Base-by-base conservation (phyloP, 345 rosid species). In the Salix dunnii region DNA sequence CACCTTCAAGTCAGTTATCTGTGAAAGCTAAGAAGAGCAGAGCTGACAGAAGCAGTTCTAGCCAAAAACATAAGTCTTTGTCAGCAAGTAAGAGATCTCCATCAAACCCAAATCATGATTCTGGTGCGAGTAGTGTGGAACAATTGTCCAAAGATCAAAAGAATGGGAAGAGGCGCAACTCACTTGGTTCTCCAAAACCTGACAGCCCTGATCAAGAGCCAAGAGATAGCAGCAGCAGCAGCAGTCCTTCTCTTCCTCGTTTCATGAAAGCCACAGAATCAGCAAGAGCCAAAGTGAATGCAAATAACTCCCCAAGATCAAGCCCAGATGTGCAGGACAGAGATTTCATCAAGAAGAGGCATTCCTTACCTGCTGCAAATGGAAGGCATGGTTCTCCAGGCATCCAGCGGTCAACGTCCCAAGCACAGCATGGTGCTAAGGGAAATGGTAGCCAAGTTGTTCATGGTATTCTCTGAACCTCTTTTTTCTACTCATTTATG, bases 241-340 rank as follows among this genome's bases (percentile, higher is more conserved):
- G 74, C 38, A 36, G 43, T 0, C 14, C 14, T 83, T 86, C 97
- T 70, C 64, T 94, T 74, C 99, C 98, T n/a, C 94, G 78, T 67
- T 96, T 96, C 91, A 96, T 96, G 99, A 98, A 89, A 85, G 97
- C 87, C 66, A 94, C 99, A 14, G 86, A 94, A 85, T 96, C 99
- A 30, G 99, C 97, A 14, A 91, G 83, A 87, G 97, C 97, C 35
- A 96, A 96, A 90, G 61, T 93, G 73, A 83, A 86, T 63, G 89
- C 92, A 21, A 92, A 85, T 75, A 96, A 78, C 86, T 92, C 97
- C 5, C 99, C 99, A 25, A 89, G 97, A 79, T 94, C 97, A 72
- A 94, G 98, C 82, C 98, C 99, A 51, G 98, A 94, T 73, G 82
- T 90, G 79, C 93, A 87, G 7, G 99, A 94, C 68, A 86, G 89